Percentiles rank a stretch among this genome's conserved stretches.
Conservation (phyloP, 495 filamentous ascomycete genomes). For the Daldinia loculata region DNA sequence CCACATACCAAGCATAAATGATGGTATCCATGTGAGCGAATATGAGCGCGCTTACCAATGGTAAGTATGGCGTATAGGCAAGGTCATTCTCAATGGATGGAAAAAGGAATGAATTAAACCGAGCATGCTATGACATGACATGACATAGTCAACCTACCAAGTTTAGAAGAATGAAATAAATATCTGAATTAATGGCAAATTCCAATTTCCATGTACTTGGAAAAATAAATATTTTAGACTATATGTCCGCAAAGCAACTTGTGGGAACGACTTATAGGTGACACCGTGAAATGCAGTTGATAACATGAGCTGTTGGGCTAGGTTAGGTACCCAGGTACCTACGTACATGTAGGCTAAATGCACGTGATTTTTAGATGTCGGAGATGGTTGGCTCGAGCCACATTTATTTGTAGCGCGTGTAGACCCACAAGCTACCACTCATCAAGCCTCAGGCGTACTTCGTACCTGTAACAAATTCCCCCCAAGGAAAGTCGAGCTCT, state of each 20-base stretch:
- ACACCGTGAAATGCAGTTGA: background rate
- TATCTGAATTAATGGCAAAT: constrained; percentile 27
- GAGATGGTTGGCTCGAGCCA: background rate
- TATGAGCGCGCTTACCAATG: constrained; percentile 15
- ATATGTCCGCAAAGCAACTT: background rate
- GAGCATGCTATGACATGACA: constrained; percentile 28
- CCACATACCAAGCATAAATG: constrained; percentile 92
- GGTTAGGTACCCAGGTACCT: background rate
- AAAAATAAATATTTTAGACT: background rate
- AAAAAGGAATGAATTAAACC: constrained; percentile 21
- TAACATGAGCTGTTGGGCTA: background rate
- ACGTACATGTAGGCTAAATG: background rate
- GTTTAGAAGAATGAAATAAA: constrained; percentile 40
- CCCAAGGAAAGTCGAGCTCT: constrained; percentile 19
- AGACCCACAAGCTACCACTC: background rate
- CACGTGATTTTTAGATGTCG: background rate
- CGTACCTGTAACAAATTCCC: constrained; percentile 9
- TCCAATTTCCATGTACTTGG: constrained; percentile 11
- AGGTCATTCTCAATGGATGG: constrained; percentile 25
- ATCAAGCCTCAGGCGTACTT: background rate
- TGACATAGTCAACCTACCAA: constrained; percentile 11
- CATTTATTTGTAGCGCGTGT: background rate
- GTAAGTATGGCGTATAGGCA: constrained; percentile 13
- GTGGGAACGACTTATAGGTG: background rate
- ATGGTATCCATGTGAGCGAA: background rate